Percentiles rank a stretch among this genome's conserved stretches.
phyloP scores from a whole-genome alignment of 192 early-diverging fungal species.

The Coemansia sp. region DNA sequence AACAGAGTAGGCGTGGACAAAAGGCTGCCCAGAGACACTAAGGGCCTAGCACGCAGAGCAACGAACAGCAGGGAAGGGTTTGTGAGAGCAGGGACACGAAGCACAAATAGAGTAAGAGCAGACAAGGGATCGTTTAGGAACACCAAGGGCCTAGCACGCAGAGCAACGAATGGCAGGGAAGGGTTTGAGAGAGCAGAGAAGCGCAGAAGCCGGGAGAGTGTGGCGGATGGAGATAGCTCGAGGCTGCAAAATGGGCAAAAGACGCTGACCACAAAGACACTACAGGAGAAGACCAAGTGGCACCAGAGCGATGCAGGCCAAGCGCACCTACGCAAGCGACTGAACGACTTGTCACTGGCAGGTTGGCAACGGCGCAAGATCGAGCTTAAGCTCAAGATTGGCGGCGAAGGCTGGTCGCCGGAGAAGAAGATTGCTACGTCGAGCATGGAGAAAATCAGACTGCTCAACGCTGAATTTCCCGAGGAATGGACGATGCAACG shows the following conservation, averaged over 20 bases:
- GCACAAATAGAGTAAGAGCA: not conserved
- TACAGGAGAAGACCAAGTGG: conserved; percentile 21
- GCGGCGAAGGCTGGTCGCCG: conserved; percentile 30
- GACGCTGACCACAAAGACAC: conserved; percentile 27
- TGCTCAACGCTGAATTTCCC: conserved; percentile 51
- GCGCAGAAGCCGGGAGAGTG: not conserved
- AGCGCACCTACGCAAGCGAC: conserved; percentile 13
- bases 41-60: not conserved
- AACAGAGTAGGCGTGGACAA: not conserved
- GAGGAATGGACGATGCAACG: conserved; percentile 45
- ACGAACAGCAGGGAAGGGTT: conserved; percentile 9
- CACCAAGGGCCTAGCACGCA: not conserved
- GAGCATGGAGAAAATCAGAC: conserved; percentile 50
- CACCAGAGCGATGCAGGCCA: conserved; percentile 14
- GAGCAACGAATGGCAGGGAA: not conserved
- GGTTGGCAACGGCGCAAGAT: conserved; percentile 54
- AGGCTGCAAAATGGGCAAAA: not conserved
- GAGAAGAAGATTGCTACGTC: conserved; percentile 43
- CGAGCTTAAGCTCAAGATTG: conserved; percentile 44
- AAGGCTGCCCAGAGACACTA: not conserved
- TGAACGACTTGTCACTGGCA: conserved; percentile 24
- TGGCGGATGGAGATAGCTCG: not conserved
- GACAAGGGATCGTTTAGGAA: not conserved
- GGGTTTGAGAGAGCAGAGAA: conserved; percentile 29
- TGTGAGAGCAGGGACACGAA: conserved; percentile 14